Evolutionary conservation across 2,329 filamentous ascomycete genomes (phyloP), one percentile per base, ranked within the genome.

Genomic region (Alternaria sp.): DNA sequence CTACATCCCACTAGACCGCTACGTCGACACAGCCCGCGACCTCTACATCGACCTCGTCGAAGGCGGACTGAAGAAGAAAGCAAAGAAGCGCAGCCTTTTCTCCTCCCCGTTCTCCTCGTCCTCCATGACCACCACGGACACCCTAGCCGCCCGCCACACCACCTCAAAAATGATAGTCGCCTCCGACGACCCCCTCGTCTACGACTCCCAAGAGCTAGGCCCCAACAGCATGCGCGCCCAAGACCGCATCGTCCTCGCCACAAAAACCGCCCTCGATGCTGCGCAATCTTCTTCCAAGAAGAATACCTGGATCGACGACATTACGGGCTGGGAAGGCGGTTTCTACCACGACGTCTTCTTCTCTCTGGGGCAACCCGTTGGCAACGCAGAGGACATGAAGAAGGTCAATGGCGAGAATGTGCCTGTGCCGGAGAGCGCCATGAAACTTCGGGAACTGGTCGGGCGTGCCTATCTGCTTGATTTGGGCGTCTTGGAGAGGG

Each of bases 291-390:
- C 66, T 23, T 66, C 67, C 62, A 65, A 65, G 80, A 68, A 76
- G 76, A 63, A 78, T 72, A 57, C 77, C 67, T 91, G 90, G 73
- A 84, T 90, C 34, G 90, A 93, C 58, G 89, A 93, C 72, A 85
- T 88, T 1, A 88, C 91, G 39, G 92, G 92, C 29, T 96, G 92
- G 92, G 92, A 96, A 74, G 92, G 92, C 17, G 92, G 92, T 1
- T 96, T 96, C 81, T 96, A 90, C 77, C 84, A 85, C 13, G 85
- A 87, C 68, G 88, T 95, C 78, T 96, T 96, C 77, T 93, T 90
- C 86, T 89, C 88, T 50, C 81, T 96, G 1, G 92, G 90, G 4
- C 65, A 73, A 52, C 72, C 77, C 5, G 65, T 68, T 1, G 57
- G 63, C 4, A 75, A 76, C 42, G 72, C 74, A 1, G 49, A 69